A percentile compares a stretch with the other conserved stretches of the same genome.
phyloP scores from a whole-genome alignment of 2,329 filamentous ascomycete genomes.

The Pseudocercospora crystallina region DNA sequence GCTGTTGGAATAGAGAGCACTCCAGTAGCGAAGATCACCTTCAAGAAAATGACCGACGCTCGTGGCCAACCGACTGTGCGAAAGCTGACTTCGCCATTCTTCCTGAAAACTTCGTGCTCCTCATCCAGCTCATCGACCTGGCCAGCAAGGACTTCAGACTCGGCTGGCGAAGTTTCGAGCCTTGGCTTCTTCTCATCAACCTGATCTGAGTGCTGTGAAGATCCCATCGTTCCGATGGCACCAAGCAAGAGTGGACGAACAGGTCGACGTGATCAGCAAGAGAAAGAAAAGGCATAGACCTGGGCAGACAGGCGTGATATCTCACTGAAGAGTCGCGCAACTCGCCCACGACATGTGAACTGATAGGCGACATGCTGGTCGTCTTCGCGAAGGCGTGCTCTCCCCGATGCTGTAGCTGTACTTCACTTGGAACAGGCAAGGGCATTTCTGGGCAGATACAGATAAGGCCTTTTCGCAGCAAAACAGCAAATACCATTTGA shows the following conservation, averaged over 20 bases:
- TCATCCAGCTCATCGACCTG: constrained; percentile 28
- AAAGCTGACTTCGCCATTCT: constrained; percentile 51
- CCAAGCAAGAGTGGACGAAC: background rate
- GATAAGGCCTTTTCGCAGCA: background rate
- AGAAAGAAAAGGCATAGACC: background rate
- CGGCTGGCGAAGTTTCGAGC: background rate
- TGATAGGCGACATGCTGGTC: constrained; percentile 6
- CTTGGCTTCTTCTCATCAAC: constrained; percentile 2
- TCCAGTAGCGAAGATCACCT: constrained; percentile 52
- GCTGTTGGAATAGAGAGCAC: constrained; percentile 51
- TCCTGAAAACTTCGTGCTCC: constrained; percentile 52
- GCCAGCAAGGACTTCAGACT: constrained; percentile 12
- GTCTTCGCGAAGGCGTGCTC: background rate
- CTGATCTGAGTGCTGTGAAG: background rate
- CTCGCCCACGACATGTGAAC: background rate
- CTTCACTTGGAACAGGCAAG: background rate
- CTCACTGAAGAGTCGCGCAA: background rate
- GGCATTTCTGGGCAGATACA: background rate
- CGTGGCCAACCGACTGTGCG: constrained; percentile 55
- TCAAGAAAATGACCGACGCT: constrained; percentile 54
- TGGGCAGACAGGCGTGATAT: background rate
- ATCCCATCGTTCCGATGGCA: background rate
- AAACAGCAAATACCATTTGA: background rate
- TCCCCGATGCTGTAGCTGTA: background rate
- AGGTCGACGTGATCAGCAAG: no score